Evolutionary conservation across 345 rosid species (phyloP).

Genomic region (Conringia planisiliqua): DNA sequence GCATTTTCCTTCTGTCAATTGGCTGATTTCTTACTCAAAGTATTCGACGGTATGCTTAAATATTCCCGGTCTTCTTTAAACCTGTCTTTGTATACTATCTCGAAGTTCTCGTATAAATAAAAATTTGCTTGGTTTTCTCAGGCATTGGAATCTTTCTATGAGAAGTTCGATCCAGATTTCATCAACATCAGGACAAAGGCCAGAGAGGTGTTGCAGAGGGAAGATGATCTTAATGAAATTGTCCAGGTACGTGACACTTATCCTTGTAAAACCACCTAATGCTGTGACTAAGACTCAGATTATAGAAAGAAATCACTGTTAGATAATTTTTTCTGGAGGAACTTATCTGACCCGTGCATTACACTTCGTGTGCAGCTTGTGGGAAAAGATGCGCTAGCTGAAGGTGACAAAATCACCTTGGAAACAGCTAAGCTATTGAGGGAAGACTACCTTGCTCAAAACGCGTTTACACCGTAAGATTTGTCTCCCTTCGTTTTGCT

Average conservation of each 20-base stretch:
- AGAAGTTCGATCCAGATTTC: constrained; percentile 94
- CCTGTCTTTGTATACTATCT: background rate
- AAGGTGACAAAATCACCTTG: constrained; percentile 87
- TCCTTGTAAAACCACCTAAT: background rate
- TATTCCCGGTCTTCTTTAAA: background rate
- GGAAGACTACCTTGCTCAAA: constrained; percentile 99
- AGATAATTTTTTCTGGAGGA: background rate
- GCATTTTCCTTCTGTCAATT: constrained; percentile 98
- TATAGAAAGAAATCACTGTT: background rate
- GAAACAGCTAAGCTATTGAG: constrained; percentile 99
- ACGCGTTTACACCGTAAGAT: constrained; percentile 96
- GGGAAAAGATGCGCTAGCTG: constrained; percentile 99
- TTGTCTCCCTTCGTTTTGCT: background rate
- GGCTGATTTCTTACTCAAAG: constrained; percentile 99
- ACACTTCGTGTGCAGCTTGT: constrained; percentile 67
- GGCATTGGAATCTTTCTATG: constrained; percentile 98
- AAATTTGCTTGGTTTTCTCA: constrained; percentile 29
- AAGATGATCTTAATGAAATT: constrained; percentile 98
- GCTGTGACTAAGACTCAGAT: background rate
- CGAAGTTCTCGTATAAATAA: background rate
- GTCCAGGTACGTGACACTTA: constrained; percentile 64
- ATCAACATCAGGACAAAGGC: constrained; percentile 99
- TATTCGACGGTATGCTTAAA: constrained; percentile 68
- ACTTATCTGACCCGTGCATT: background rate
- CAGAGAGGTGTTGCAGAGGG: constrained; percentile 98